Conservation (phyloP, 306 rosid genomes). For the Luffa aegyptiaca region DNA sequence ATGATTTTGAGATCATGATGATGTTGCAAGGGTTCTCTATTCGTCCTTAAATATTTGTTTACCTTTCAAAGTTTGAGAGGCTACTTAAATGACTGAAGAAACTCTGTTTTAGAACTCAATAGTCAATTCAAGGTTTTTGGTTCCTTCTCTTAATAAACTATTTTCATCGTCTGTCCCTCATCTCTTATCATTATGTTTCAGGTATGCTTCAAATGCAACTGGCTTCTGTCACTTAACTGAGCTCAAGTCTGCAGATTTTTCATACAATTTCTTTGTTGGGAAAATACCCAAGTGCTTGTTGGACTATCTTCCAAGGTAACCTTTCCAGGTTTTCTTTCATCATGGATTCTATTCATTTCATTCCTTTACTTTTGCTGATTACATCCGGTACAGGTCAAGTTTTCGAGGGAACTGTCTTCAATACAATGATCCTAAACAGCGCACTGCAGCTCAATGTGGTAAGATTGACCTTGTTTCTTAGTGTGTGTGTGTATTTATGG, state of each 20-base stretch:
- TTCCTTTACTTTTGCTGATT: constrained; percentile 15
- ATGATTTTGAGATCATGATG: background rate
- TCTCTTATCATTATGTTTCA: constrained; percentile 23
- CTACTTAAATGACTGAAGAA: background rate
- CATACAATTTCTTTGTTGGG: constrained; percentile 83
- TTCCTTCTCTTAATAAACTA: constrained; percentile 5
- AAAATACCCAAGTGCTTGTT: constrained; percentile 66
- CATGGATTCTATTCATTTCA: constrained; percentile 8
- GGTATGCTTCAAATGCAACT: constrained; percentile 54
- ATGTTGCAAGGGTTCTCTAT: background rate
- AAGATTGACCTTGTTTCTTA: constrained; percentile 17
- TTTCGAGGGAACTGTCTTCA: constrained; percentile 94
- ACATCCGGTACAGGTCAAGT: constrained; percentile 43
- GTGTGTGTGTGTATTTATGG: too few relatives aligned
- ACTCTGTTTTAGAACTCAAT: background rate
- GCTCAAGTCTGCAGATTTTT: constrained; percentile 72
- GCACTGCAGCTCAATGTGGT: constrained; percentile 62
- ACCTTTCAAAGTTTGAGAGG: background rate
- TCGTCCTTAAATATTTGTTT: background rate
- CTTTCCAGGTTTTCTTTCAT: constrained; percentile 13
- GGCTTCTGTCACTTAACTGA: constrained; percentile 63
- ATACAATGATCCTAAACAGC: constrained; percentile 44
- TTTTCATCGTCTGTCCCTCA: constrained; percentile 18
- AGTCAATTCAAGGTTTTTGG: background rate
- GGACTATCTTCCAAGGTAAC: constrained; percentile 74